Evolutionary conservation across 2,329 filamentous ascomycete genomes (phyloP), one percentile per base, ranked within the genome.

Genomic region (Knufia fluminis): DNA sequence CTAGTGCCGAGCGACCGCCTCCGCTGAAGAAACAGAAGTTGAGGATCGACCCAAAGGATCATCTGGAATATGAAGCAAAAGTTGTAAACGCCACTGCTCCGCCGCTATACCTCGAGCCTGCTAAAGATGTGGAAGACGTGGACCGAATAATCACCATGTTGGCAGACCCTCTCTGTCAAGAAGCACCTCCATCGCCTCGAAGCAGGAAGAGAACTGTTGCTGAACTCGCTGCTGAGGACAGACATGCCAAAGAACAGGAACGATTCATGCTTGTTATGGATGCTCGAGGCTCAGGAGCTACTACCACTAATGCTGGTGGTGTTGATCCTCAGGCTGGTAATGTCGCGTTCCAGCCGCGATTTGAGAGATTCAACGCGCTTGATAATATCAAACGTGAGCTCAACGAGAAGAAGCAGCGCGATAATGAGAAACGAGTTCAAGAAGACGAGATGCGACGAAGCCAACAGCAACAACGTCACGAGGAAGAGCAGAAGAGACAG

Each of bases 171-270:
- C 80, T 88, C 49, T 86, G 96, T 64, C 78, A 80, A 24, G 79
- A 84, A 44, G 73, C 80, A 38, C 83, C 88, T 8, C 91, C 92
- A 0, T 78, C 85, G 52, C 89, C 89, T 2, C 96, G 95, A 73
- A 83, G 83, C 6, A 77, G 92, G 50, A 97, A 98, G 74, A 82
- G 91, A 54, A 98, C 92, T 0, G 83, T 94, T 16, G 92, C 92
- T 7, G 91, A 98, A 64, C 80, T 97, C 71, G 92, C 88, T 7
- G 91, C 91, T 6, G 92, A 98, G 62, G 90, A 98, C 68, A 91
- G 92, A 1, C 76, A 88, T 52, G 88, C 89, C 0, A 91, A 90
- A 19, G 86, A 89, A 52, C 82, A 88, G 56, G 90, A 98, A 67
- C 80, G 88, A 41, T 94, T 88, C 58, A 92, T 98, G 88, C 82